Evolutionary conservation across 2,329 filamentous ascomycete species (phyloP).

Genomic region (Dactylellina cionopaga): DNA sequence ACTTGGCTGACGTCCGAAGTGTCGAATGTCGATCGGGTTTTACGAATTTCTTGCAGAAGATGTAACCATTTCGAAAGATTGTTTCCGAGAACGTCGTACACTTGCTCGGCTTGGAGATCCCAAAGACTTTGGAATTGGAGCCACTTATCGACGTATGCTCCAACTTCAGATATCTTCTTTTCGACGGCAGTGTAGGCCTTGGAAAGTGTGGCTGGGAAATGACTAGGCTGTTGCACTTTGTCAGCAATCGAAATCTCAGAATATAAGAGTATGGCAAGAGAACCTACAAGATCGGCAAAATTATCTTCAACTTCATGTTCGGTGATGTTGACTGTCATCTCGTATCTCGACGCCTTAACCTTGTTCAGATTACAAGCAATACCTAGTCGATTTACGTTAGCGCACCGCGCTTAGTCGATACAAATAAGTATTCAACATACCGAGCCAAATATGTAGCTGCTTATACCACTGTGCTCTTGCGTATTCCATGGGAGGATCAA

Average conservation of each 20-base stretch:
- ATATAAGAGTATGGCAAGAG: not conserved
- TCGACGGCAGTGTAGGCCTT: constrained; percentile 86
- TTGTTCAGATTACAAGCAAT: constrained; percentile 91
- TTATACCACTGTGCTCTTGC: constrained; percentile 92
- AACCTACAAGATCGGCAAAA: constrained; percentile 76
- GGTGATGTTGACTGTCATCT: constrained; percentile 80
- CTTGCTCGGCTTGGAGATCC: constrained; percentile 95
- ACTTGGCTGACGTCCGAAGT: constrained; percentile 92
- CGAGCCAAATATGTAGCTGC: constrained; percentile 92
- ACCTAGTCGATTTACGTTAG: constrained; percentile 25
- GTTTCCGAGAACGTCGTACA: constrained; percentile 90
- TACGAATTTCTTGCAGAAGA: constrained; percentile 94
- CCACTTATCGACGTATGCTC: constrained; percentile 94
- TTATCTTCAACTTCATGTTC: constrained; percentile 72
- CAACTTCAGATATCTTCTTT: constrained; percentile 80
- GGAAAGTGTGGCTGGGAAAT: constrained; percentile 81
- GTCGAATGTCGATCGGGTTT: constrained; percentile 94
- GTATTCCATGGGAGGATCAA: constrained; percentile 91
- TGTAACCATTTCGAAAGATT: constrained; percentile 93
- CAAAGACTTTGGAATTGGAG: constrained; percentile 97
- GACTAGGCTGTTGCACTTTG: constrained; percentile 67
- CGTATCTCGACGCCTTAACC: constrained; percentile 93
- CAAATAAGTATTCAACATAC: constrained; percentile 58
- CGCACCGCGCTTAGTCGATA: not conserved
- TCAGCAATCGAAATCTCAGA: constrained; percentile 3